Conservation (phyloP, 768 basidiomycete genomes). For the Pisolithus sp. region DNA sequence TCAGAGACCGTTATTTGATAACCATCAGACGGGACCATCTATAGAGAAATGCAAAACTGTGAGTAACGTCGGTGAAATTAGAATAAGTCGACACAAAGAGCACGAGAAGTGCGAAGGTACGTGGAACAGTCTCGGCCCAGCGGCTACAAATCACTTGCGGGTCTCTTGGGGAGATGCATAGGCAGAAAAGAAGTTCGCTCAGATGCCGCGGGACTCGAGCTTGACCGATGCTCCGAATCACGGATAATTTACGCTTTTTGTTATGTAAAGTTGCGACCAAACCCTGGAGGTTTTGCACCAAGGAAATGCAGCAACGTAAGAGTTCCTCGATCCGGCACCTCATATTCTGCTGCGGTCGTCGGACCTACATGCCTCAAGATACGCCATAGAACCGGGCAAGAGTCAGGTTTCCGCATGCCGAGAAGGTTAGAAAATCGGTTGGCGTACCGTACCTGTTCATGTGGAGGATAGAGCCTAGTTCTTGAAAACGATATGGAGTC, state of each 20-base stretch:
- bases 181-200: slow-evolving; percentile 1
- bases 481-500: no score
- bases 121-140: no score
- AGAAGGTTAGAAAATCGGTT: neutral
- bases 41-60: no score
- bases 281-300: neutral
- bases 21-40: neutral
- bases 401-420: no score
- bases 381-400: neutral
- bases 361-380: neutral
- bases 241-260: neutral
- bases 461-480: no score
- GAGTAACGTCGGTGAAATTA: no score
- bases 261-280: neutral
- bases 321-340: neutral
- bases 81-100: no score
- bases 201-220: neutral
- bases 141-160: no score
- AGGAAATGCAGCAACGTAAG: neutral
- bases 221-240: neutral
- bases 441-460: no score
- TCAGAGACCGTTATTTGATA: neutral
- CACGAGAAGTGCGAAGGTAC: no score
- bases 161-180: neutral
- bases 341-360: neutral